Evolutionary conservation across 148 eudicot genomes (phyloP), one percentile per base, ranked within the genome.

Genomic region (Diospyros lotus): DNA sequence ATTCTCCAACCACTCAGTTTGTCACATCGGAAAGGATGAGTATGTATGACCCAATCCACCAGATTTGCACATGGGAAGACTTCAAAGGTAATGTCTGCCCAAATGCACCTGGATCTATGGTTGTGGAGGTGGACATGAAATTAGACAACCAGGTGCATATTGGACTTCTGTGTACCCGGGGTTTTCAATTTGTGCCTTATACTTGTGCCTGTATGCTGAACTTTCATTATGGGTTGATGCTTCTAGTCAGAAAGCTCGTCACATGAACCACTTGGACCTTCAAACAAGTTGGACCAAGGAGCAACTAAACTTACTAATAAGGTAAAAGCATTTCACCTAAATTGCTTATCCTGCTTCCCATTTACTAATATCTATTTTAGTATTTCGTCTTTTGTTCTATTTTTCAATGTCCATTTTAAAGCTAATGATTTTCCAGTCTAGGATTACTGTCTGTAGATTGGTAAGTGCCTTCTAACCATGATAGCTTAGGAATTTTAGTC

Each of bases 41-140:
- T 73, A 74, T 91, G 55, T 96, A 89, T 43, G 99, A 96, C 74
- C 87, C 98, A 66, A 84, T 96, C 77, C 87, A 89, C 73, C 99
- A 88, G 77, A 82, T 89, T 75, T 86, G 76, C 81, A 83, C 93
- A 76, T 93, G 99, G 99, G 86, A 83, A 13, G 97, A 91, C 76
- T 92, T 86, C 80, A 87, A 90, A 82, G 90, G 83, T 78, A 88
- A 83, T 64, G 82, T 76, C 53, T 92, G 67, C 68, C 77, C 81
- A 15, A 89, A 89, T 77, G 67, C 89, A 17, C 79, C 94, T 50
- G 73, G 90, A 14, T 75, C 96, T 42, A 71, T 86, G 72, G 74
- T 89, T 68, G 42, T 86, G 5, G 88, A 86, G 66, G 76, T 87
- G 63, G 90, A 95, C 14, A 80, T 88, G 44, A 84, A 83, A 73